phyloP scores from a whole-genome alignment of 176 grass and related monocot genomes.

The Aegilops sharonensis region DNA sequence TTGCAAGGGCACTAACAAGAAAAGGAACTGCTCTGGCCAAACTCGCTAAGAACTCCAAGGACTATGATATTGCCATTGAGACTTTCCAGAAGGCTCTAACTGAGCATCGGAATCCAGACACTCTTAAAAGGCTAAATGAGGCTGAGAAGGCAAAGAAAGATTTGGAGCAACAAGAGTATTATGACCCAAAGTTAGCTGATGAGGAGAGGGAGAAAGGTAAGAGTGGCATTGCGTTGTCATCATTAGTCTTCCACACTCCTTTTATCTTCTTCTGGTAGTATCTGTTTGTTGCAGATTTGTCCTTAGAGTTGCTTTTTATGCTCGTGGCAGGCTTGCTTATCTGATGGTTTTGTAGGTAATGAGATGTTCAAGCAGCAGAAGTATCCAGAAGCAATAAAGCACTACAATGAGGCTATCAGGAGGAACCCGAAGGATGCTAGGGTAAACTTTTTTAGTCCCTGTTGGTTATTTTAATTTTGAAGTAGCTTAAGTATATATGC shows the following conservation, averaged over 20 bases:
- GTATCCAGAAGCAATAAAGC: conserved; percentile 92
- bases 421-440: conserved; percentile 89
- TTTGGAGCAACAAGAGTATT: conserved; percentile 94
- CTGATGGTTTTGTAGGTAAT: conserved; percentile 58
- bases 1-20: conserved; percentile 92
- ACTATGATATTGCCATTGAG: conserved; percentile 81
- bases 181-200: conserved; percentile 83
- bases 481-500: neutral
- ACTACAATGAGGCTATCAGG: conserved; percentile 90
- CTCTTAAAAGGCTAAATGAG: conserved; percentile 86
- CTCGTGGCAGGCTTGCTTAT: neutral
- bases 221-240: neutral
- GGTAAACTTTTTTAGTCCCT: conserved; percentile 55
- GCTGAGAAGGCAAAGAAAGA: conserved; percentile 96
- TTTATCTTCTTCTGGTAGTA: neutral
- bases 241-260: neutral
- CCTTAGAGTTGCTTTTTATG: neutral
- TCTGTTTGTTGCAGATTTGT: neutral
- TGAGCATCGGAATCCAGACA: conserved; percentile 94
- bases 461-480: neutral
- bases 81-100: conserved; percentile 95
- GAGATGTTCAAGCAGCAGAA: conserved; percentile 89
- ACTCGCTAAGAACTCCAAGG: conserved; percentile 81
- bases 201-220: conserved; percentile 98
- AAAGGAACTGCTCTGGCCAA: conserved; percentile 94